Conservation (phyloP, 495 filamentous ascomycete species). For the Daldinia concentrica region DNA sequence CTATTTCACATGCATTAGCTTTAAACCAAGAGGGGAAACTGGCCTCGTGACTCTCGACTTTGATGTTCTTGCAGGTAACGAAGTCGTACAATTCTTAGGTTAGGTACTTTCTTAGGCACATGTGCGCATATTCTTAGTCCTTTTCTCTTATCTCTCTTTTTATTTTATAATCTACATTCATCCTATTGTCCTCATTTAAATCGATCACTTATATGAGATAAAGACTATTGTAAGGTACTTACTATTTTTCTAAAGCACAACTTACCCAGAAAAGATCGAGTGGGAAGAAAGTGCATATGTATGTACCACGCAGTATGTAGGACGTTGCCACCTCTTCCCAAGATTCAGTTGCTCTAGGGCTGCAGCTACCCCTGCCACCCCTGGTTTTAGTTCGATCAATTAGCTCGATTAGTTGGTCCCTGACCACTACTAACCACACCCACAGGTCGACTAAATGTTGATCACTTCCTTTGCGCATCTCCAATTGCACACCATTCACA, state of each 20-base stretch:
- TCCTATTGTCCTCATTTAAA: neutral
- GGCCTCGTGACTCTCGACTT: slow-evolving; percentile 32
- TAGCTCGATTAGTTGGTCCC: slow-evolving; percentile 31
- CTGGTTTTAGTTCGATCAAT: slow-evolving; percentile 27
- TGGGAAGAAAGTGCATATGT: slow-evolving; percentile 11
- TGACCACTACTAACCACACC: slow-evolving; percentile 11
- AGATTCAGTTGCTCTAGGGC: slow-evolving; percentile 36
- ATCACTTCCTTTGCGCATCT: slow-evolving; percentile 32
- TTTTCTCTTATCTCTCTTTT: neutral
- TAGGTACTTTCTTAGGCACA: neutral
- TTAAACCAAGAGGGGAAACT: slow-evolving; percentile 32
- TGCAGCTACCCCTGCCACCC: slow-evolving; percentile 42
- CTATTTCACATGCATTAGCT: neutral
- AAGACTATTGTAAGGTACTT: neutral
- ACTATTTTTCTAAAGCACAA: neutral
- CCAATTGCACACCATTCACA: slow-evolving; percentile 11
- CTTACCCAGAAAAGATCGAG: neutral
- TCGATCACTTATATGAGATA: neutral
- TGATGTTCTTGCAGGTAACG: neutral
- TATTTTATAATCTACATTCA: neutral
- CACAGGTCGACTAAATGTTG: slow-evolving; percentile 16
- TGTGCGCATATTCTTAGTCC: neutral
- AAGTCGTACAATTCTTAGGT: slow-evolving; percentile 1
- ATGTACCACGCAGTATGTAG: slow-evolving; percentile 3
- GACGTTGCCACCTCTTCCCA: slow-evolving; percentile 21